Base-by-base conservation (phyloP, 108 stramenopile genomes). In the Epipyxis sp. region DNA sequence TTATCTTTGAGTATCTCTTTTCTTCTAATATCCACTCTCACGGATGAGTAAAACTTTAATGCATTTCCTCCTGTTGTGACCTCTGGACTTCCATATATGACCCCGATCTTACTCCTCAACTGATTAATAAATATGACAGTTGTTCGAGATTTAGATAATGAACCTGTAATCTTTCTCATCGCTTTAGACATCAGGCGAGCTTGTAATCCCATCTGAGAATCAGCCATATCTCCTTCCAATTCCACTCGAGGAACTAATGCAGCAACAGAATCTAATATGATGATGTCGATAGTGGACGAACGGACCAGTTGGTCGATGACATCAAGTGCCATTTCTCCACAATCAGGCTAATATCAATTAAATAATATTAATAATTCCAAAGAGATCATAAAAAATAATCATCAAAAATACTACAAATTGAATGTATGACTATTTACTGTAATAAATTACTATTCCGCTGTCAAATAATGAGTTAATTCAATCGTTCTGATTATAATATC, bases 131-230 rank as follows among this genome's bases (percentile, higher is more conserved):
- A 65, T 32, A 65, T 10, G 6, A 65, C 61, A 16, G 61, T 50
- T 50, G 46, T 20, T 20, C 20, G 46, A 20, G 46, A 65, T 3
- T 32, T 16, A 65, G 92, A 79, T 20, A 95, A 77, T 0, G 90
- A 91, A 13, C 91, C 89, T 16, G 93, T 93, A 61, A 98, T 92
- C 86, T 96, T 98, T 37, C 97, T 85, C 83, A 98, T 86, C 10
- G 97, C 97, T 90, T 98, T 95, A 81, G 89, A 90, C 95, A 98
- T 96, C 30, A 98, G 90, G 16, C 97, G 76, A 0, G 95, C 97
- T 81, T 84, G 81, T 42, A 86, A 69, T 20, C 82, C 86, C 32
- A 86, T 77, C 61, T 87, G 83, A 42, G 59, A 58, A 40, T 87
- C 85, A 2, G 79, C 80, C 87, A 86, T 86, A 1, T 86, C 85